Conservation (phyloP, 345 rosid genomes). For the Citrus reticulata region DNA sequence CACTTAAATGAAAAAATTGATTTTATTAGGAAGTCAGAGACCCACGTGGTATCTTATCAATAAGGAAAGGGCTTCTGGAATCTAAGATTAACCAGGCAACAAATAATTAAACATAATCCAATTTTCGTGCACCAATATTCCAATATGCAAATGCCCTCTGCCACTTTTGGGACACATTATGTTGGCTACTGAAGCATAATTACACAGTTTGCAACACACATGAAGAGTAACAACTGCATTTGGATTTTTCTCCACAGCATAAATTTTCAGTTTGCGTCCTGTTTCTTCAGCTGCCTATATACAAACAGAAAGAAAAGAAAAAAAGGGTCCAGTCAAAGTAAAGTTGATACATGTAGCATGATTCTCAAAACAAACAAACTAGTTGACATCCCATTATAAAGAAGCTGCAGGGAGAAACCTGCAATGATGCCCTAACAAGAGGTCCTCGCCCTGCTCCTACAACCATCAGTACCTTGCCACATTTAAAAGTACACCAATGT, state of each 20-base stretch:
- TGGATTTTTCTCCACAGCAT: slow-evolving; percentile 98
- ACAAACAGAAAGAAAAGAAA: slow-evolving; percentile 13
- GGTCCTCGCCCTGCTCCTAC: slow-evolving; percentile 99
- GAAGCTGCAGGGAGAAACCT: slow-evolving; percentile 45
- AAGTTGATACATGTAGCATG: slow-evolving; percentile 13
- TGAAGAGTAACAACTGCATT: slow-evolving; percentile 98
- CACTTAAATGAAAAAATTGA: background rate
- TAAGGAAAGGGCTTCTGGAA: background rate
- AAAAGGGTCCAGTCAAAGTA: slow-evolving; percentile 5
- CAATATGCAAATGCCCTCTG: background rate
- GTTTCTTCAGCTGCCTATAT: slow-evolving; percentile 96
- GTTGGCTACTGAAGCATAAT: background rate
- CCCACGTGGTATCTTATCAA: background rate
- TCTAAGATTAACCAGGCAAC: background rate
- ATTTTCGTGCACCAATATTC: background rate
- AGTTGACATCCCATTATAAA: slow-evolving; percentile 12
- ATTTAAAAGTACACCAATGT: slow-evolving; percentile 1
- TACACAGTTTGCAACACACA: slow-evolving; percentile 44
- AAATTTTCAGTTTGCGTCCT: slow-evolving; percentile 74
- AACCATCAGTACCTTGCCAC: slow-evolving; percentile 86
- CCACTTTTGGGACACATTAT: background rate
- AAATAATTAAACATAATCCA: background rate
- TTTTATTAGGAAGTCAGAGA: background rate
- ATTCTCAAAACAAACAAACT: background rate
- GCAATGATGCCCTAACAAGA: slow-evolving; percentile 95